A percentile compares a stretch with the other conserved stretches of the same genome.
These are phyloP conservation scores for Leccinum barrowsii DNA, from an alignment of 768 basidiomycete species.

Conservation along the genomic window DNA sequence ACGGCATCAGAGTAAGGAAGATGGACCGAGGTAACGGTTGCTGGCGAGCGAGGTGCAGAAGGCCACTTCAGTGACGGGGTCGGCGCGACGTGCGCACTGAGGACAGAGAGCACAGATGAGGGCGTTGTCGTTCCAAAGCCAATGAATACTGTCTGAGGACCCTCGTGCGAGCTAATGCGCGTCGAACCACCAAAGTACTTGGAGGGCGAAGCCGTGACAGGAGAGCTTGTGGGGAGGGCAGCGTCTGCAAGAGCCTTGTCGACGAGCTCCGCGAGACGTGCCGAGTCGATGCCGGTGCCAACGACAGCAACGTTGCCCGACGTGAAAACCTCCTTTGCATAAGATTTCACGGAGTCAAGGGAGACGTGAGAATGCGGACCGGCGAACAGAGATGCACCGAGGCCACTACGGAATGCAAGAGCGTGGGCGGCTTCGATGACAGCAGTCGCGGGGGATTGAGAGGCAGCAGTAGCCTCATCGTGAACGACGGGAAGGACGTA, in stretches of 20 bases:
- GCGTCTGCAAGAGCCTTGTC: constrained; percentile 55
- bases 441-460: constrained; percentile 55
- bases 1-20: constrained; percentile 91
- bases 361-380: constrained; percentile 62
- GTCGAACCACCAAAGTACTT: constrained; percentile 85
- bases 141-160: constrained; percentile 75
- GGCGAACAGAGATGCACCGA: constrained; percentile 88
- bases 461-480: constrained; percentile 63
- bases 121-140: constrained; percentile 77
- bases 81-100: constrained; percentile 79
- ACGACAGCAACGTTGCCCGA: constrained; percentile 82
- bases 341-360: constrained; percentile 67
- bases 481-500: constrained; percentile 68
- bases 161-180: constrained; percentile 62
- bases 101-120: constrained; percentile 71
- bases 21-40: constrained; percentile 70
- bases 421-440: constrained; percentile 87
- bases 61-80: constrained; percentile 85
- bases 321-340: constrained; percentile 68
- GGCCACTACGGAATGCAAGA: constrained; percentile 91
- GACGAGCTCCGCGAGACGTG: constrained; percentile 66
- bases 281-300: constrained; percentile 81
- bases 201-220: constrained; percentile 26
- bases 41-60: constrained; percentile 50
- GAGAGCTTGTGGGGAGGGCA: constrained; percentile 34